phyloP scores from a whole-genome alignment of 306 rosid genomes.

The Canavalia gladiata region DNA sequence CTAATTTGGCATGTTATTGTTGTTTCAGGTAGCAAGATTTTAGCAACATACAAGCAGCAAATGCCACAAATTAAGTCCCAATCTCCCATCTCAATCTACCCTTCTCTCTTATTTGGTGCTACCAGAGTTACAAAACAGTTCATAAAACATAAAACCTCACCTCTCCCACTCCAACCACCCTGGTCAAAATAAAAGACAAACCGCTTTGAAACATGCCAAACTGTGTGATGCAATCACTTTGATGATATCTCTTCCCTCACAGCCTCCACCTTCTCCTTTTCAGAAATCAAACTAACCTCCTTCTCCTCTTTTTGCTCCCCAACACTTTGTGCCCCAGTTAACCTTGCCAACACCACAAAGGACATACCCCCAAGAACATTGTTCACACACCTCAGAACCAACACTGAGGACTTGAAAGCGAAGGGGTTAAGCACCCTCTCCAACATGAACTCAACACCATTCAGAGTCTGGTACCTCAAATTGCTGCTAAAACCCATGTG shows the following conservation, averaged over 20 bases:
- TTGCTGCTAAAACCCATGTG: constrained; percentile 96
- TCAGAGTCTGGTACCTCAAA: constrained; percentile 86
- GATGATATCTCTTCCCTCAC: constrained; percentile 61
- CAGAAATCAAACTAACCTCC: constrained; percentile 33
- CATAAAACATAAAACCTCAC: constrained; percentile 30
- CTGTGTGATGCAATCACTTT: constrained; percentile 57
- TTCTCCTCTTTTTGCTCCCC: constrained; percentile 38
- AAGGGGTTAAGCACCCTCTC: constrained; percentile 74
- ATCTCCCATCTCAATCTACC: constrained; percentile 36
- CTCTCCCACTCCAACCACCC: constrained; percentile 34
- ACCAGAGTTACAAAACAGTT: constrained; percentile 2
- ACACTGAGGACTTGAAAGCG: constrained; percentile 83
- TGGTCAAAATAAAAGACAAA: constrained; percentile 27
- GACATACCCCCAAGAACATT: constrained; percentile 91
- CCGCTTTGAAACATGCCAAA: not conserved
- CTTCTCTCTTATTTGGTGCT: constrained; percentile 34
- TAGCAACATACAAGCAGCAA: constrained; percentile 41
- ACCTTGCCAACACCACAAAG: constrained; percentile 83
- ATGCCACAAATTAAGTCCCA: constrained; percentile 32
- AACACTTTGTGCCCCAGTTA: constrained; percentile 83
- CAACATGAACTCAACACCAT: constrained; percentile 78
- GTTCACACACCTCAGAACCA: constrained; percentile 80
- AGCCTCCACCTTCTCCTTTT: constrained; percentile 61
- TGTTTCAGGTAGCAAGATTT: constrained; percentile 38
- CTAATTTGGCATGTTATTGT: constrained; percentile 43